Base-by-base conservation (phyloP, 2,329 filamentous ascomycete genomes). In the Cordyceps tenuipes region DNA sequence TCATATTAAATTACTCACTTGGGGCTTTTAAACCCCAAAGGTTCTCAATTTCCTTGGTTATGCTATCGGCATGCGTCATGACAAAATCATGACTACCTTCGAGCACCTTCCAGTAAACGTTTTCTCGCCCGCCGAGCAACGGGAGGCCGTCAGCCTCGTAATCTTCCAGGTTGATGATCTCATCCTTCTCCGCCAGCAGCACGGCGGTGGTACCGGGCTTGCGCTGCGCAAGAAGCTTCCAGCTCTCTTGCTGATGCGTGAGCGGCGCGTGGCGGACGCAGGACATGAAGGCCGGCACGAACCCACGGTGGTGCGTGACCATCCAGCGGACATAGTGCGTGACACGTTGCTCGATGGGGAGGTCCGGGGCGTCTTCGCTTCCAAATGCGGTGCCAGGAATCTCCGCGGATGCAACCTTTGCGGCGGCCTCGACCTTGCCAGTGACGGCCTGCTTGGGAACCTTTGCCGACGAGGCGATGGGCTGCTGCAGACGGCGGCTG, bases 51-150 rank as follows among this genome's bases (percentile, higher is more conserved):
- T 74, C 74, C 47, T 70, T 66, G 61, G 83, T 65, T 12, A 81
- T 77, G 41, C 72, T 68, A 7, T 70, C 66, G 0, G 74, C 68
- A 61, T 80, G 76, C n/a, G 82, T 83, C 73, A 85, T 84, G 17
- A 84, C 82, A 65, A 86, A 86, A 63, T 87, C 83, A 65, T 87
- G 84, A 1, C 77, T 79, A 1, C 81, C 82, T 0, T 77, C 76
- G 1, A 86, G 71, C 12, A 81, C 68, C 39, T 72, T 75, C 77
- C 81, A 84, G 47, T 72, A 70, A 7, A 84, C 76, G 15, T 75
- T 75, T 0, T 76, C 74, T 53, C 71, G 68, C 10, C 83, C 81
- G 15, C 80, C 81, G 46, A 82, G 66, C 19, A 84, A 70, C 21
- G 78, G 77, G 59, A 82, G 69, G 3, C 75, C 81, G 48, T 83